These are phyloP conservation scores for Trichoderma arundinaceum DNA, from an alignment of 2,329 filamentous ascomycete species.

Conservation along the genomic window DNA sequence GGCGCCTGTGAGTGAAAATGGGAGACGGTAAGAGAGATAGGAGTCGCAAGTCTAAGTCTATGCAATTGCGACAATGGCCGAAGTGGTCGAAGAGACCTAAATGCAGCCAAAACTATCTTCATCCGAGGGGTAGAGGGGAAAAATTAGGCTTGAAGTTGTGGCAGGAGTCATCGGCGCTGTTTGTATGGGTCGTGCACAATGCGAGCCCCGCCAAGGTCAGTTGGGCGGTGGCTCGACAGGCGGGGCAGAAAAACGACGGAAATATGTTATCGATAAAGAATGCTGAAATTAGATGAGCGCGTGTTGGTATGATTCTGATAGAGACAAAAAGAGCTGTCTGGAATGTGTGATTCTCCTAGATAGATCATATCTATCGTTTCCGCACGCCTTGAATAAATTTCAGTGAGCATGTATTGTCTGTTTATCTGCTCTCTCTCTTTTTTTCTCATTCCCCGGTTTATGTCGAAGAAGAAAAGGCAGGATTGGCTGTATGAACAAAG, in stretches of 20 bases:
- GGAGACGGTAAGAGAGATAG: slow-evolving; percentile 36
- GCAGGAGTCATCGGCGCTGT: slow-evolving; percentile 31
- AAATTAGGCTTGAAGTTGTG: slow-evolving; percentile 32
- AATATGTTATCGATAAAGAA: slow-evolving; percentile 29
- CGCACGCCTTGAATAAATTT: too few relatives aligned
- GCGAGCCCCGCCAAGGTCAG: not conserved
- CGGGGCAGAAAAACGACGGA: not conserved
- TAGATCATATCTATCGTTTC: too few relatives aligned
- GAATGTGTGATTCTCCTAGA: too few relatives aligned
- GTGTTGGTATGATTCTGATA: too few relatives aligned
- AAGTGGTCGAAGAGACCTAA: slow-evolving; percentile 34
- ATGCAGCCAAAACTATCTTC: slow-evolving; percentile 34
- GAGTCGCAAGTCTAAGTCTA: slow-evolving; percentile 7
- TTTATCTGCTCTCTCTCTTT: too few relatives aligned
- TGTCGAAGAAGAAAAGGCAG: too few relatives aligned
- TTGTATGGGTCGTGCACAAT: slow-evolving; percentile 27
- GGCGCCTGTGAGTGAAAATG: slow-evolving; percentile 36
- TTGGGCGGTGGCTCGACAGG: not conserved
- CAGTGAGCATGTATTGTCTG: too few relatives aligned
- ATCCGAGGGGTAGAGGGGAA: slow-evolving; percentile 35
- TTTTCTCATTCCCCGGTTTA: too few relatives aligned
- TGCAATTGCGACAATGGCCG: slow-evolving; percentile 30
- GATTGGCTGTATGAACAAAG: too few relatives aligned
- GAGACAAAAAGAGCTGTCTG: too few relatives aligned
- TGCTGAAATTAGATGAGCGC: not conserved